Base-by-base conservation (phyloP, 2,329 filamentous ascomycete genomes). In the Cadophora sp. region DNA sequence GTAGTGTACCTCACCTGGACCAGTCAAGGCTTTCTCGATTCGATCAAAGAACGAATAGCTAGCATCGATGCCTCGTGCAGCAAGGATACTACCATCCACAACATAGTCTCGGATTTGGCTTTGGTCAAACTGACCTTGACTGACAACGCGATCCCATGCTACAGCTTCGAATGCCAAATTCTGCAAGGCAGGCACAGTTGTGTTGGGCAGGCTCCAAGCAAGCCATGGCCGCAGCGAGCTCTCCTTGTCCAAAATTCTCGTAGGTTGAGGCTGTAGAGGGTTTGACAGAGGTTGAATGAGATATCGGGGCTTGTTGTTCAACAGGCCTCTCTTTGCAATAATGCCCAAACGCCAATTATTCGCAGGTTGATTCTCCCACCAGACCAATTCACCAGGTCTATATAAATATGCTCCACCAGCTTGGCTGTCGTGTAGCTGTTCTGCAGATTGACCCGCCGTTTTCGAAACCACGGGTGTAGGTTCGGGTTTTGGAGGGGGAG, bases 71-170 rank as follows among this genome's bases (percentile, higher is more conserved):
- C 79, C 78, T 73, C 86, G 86, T 16, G 85, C 84, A 18, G 84
- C 84, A 39, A 87, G 79, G 68, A 88, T 87, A 59, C 84, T 86
- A 13, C 81, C 85, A 73, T 88, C 85, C 9, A 87, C 84, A 68
- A 85, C 81, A 24, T 81, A 76, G 64, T 85, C 82, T 16, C 82
- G 81, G n/a, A 72, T 68, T 27, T 68, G 67, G 1, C 84, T 84
- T 62, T 78, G 58, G 61, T 74, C 73, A 47, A 70, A 84, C 11
- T 80, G 78, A 8, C 80, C 80, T 45, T 51, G 30, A 39, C 74
- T 74, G 3, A 80, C 61, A 43, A 83, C 74, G 14, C 77, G 80
- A 43, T 80, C 76, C 85, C 85, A 88, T 9, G 86, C 82, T 4
- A 84, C 80, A 60, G 79, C 79, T 20, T 84, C 81, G 71, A 83